Percentiles rank a stretch among this genome's conserved stretches.
These are phyloP conservation scores for Liquidambar formosana DNA, from an alignment of 164 flowering plant genomes.

Conservation along the genomic window DNA sequence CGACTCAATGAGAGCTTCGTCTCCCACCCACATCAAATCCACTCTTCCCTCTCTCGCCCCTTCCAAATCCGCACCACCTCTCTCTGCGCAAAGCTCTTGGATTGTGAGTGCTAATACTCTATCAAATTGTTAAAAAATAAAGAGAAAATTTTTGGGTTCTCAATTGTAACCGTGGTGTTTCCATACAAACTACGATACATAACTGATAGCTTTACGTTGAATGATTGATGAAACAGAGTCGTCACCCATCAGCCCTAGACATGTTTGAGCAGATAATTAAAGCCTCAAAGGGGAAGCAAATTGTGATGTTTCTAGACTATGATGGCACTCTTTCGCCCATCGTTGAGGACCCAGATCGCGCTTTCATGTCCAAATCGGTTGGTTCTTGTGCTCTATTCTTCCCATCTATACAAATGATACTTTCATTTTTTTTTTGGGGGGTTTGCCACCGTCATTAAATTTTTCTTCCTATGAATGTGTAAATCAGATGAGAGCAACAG, in stretches of 20 bases:
- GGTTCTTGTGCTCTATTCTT: slow-evolving; percentile 6
- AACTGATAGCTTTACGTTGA: too few species aligned
- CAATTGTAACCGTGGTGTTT: too few species aligned
- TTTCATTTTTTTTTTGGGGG: too few species aligned
- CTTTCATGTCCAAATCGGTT: slow-evolving; percentile 75
- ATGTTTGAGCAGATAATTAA: slow-evolving; percentile 68
- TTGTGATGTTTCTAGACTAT: slow-evolving; percentile 85
- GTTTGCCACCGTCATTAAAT: not conserved
- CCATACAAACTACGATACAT: too few species aligned
- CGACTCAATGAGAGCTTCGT: slow-evolving; percentile 85
- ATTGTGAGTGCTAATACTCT: slow-evolving; percentile 22
- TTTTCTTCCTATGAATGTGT: not conserved
- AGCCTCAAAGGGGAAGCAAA: slow-evolving; percentile 74
- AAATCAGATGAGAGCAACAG: slow-evolving; percentile 68
- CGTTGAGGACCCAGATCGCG: slow-evolving; percentile 83
- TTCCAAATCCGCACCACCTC: too few species aligned
- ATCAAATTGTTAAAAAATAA: too few species aligned
- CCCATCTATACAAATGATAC: not conserved
- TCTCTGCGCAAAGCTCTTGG: slow-evolving; percentile 36
- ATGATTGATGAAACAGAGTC: slow-evolving; percentile 34
- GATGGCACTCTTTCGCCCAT: slow-evolving; percentile 94
- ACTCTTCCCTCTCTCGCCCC: slow-evolving; percentile 5
- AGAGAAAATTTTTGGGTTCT: too few species aligned
- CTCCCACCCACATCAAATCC: slow-evolving; percentile 52
- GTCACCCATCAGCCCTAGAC: slow-evolving; percentile 73